Base-by-base conservation (phyloP, 1,284 basidiomycete genomes). In the Cutaneotrichosporon dermatis region DNA sequence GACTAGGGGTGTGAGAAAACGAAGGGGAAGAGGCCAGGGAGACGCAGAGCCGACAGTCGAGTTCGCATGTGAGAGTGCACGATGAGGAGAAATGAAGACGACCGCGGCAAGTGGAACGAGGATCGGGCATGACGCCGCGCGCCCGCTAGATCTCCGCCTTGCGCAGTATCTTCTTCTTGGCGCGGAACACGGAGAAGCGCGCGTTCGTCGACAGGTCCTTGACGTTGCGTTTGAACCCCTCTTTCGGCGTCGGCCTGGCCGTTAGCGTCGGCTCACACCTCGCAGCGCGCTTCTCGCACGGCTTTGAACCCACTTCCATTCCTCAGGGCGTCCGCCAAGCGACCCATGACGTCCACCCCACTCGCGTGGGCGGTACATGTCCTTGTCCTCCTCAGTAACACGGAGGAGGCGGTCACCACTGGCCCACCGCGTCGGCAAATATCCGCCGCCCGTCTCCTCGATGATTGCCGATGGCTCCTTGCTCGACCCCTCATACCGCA, bases 101-200 rank as follows among this genome's bases (percentile, higher is more conserved):
- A 25, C 25, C 25, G 25, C 25, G 25, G 25, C 25, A 25, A 25
- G 25, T 25, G 25, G 25, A 25, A 25, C 25, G 25, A 25, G 25
- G 25, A 25, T 25, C 25, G 25, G 25, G 25, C 25, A 25, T 25
- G 25, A 25, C 25, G 25, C 25, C 33, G 46, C 46, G 25, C 46
- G 33, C 15, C 8, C 11, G n/a, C 52, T 59, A 64, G 45, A 70
- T 46, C 40, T 72, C 68, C 1, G 71, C 72, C 58, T 76, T 77
- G 46, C 78, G 63, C 51, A 72, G 61, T 40, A 79, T 49, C 70
- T 76, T 78, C 69, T 79, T 79, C 67, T 76, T 78, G 6, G 78
- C 71, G 42, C 76, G 63, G 62, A 77, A 77, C 57, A 76, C 57
- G 57, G 68, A 67, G 55, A 78, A 79, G 33, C 76, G 66, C 15